These are phyloP conservation scores for Irpex sp. DNA, from an alignment of 1,284 basidiomycete genomes.

Conservation along the genomic window DNA sequence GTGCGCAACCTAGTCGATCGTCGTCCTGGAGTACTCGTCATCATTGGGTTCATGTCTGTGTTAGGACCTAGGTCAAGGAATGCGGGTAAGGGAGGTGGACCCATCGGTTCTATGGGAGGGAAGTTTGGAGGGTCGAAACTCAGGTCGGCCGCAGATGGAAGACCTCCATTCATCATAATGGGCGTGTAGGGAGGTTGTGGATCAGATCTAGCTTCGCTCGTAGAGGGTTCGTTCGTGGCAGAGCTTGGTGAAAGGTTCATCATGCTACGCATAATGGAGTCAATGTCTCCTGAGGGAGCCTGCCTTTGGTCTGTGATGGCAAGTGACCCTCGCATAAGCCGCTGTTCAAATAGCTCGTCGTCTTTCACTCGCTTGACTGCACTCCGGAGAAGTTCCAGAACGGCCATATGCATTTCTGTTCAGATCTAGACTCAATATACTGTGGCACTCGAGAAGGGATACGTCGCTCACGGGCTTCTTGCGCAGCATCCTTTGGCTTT, in stretches of 20 bases:
- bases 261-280: conserved; percentile 60
- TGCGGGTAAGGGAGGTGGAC: background rate
- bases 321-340: conserved; percentile 49
- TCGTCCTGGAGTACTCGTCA: background rate
- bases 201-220: background rate
- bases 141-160: background rate
- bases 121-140: background rate
- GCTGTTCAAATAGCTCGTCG: conserved; percentile 59
- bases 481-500: conserved; percentile 19
- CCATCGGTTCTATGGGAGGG: background rate
- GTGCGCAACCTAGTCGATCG: background rate
- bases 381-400: conserved; percentile 46
- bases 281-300: conserved; percentile 51
- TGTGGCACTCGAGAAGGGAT: background rate
- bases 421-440: background rate
- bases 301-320: conserved; percentile 41
- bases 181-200: background rate
- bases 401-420: conserved; percentile 36
- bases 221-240: background rate
- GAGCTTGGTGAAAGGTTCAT: conserved; percentile 22
- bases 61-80: background rate
- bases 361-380: conserved; percentile 55
- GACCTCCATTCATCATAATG: background rate
- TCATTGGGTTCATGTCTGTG: background rate
- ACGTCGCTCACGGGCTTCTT: conserved; percentile 39